A percentile compares a stretch with the other conserved stretches of the same genome.
Evolutionary conservation across 2,329 filamentous ascomycete species (phyloP).

Genomic region (Paecilomyces formosus): DNA sequence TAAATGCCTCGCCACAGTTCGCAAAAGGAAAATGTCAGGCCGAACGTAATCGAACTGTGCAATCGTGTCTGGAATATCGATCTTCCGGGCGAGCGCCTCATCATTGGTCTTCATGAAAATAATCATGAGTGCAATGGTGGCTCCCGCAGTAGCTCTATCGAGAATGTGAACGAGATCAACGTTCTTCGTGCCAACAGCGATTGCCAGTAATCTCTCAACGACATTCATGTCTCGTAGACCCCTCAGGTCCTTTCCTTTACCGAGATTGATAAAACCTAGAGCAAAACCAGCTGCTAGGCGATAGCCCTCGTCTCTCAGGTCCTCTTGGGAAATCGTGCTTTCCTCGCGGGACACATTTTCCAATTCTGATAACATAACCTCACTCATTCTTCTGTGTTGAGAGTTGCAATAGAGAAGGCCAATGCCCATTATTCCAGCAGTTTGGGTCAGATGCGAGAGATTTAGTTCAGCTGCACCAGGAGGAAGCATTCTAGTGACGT

Average conservation of each 20-base stretch:
- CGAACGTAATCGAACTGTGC: conserved; percentile 93
- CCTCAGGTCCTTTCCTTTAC: conserved; percentile 77
- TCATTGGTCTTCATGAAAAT: conserved; percentile 98
- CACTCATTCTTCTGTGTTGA: conserved; percentile 96
- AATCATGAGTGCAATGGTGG: conserved; percentile 78
- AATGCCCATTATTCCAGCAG: conserved; percentile 94
- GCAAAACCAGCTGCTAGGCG: conserved; percentile 89
- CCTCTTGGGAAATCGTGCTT: conserved; percentile 58
- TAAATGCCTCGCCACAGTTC: conserved; percentile 80
- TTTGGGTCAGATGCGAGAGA: conserved; percentile 85
- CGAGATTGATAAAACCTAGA: conserved; percentile 88
- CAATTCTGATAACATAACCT: conserved; percentile 97
- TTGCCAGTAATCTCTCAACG: conserved; percentile 74
- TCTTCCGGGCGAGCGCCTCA: conserved; percentile 74
- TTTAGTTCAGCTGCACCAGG: conserved; percentile 90
- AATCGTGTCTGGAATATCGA: conserved; percentile 83
- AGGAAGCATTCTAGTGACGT: conserved; percentile 90
- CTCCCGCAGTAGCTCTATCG: conserved; percentile 88
- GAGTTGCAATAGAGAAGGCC: conserved; percentile 90
- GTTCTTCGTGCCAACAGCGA: conserved; percentile 83
- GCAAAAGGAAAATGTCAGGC: conserved; percentile 82
- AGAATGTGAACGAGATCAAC: conserved; percentile 88
- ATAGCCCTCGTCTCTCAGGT: conserved; percentile 89
- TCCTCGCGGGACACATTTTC: conserved; percentile 81
- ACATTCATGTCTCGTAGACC: conserved; percentile 91